A percentile compares a stretch with the other conserved stretches of the same genome.
phyloP scores from a whole-genome alignment of 2,329 filamentous ascomycete genomes.

The Xenoacremonium recifei region DNA sequence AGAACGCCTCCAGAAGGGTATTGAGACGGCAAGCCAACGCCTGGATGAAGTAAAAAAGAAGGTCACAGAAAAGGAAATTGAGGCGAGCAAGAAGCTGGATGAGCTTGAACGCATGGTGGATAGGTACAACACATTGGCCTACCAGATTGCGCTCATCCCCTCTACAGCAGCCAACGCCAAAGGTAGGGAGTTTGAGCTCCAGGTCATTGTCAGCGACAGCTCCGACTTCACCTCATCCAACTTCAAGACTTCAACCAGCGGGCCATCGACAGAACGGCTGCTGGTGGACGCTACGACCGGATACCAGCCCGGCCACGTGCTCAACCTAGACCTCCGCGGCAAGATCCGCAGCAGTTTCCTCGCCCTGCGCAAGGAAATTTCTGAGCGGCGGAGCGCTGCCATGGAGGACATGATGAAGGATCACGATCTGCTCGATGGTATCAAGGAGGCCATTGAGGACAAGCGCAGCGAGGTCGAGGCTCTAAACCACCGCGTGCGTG shows the following conservation, averaged over 20 bases:
- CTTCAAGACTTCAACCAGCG: constrained; percentile 42
- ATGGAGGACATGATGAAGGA: constrained; percentile 93
- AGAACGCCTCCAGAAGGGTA: constrained; percentile 85
- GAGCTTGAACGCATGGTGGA: constrained; percentile 90
- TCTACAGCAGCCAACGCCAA: constrained; percentile 81
- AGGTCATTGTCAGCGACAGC: constrained; percentile 74
- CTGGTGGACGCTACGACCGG: constrained; percentile 79
- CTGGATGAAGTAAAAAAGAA: constrained; percentile 84
- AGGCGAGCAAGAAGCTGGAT: constrained; percentile 81
- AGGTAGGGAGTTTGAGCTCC: constrained; percentile 80
- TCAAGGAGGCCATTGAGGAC: constrained; percentile 96
- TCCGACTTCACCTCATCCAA: constrained; percentile 72
- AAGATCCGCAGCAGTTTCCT: constrained; percentile 77
- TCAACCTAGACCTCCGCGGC: constrained; percentile 85
- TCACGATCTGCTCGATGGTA: constrained; percentile 87
- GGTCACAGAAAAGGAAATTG: constrained; percentile 82
- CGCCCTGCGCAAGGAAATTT: constrained; percentile 81
- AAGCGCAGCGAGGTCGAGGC: constrained; percentile 91
- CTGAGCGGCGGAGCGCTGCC: constrained; percentile 77
- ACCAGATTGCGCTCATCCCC: constrained; percentile 90
- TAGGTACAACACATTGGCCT: constrained; percentile 89
- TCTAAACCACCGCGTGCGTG: constrained; percentile 81
- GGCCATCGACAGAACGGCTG: constrained; percentile 65
- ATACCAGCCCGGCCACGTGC: constrained; percentile 84
- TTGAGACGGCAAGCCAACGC: constrained; percentile 72